These are phyloP conservation scores for Inonotus hispidus DNA, from an alignment of 1,284 basidiomycete species.

Conservation along the genomic window DNA sequence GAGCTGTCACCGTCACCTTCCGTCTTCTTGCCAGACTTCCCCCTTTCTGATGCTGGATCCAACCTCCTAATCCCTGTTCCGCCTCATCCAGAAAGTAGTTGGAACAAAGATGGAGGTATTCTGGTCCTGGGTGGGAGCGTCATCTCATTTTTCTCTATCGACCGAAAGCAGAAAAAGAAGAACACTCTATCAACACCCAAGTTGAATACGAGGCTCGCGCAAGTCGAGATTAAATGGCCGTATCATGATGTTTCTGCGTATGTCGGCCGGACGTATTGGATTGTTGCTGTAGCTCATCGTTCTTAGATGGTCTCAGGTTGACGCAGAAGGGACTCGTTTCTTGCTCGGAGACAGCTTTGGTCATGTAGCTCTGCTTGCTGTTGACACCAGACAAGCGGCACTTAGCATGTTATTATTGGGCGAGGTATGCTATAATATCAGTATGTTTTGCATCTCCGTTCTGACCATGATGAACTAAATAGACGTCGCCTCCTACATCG, in stretches of 20 bases:
- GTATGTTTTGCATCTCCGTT: neutral
- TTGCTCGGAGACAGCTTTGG: conserved; percentile 80
- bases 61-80: conserved; percentile 43
- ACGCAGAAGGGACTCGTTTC: conserved; percentile 41
- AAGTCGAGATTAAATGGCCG: conserved; percentile 53
- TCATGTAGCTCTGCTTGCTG: conserved; percentile 57
- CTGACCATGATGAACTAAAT: neutral
- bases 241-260: conserved; percentile 64
- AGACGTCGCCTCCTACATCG: conserved; percentile 75
- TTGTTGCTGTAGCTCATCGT: conserved; percentile 10
- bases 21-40: conserved; percentile 29
- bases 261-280: conserved; percentile 24
- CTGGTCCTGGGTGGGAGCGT: conserved; percentile 61
- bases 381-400: conserved; percentile 41
- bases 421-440: conserved; percentile 49
- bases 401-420: conserved; percentile 70
- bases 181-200: conserved; percentile 46
- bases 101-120: conserved; percentile 52
- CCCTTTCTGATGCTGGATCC: conserved; percentile 34
- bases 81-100: conserved; percentile 27
- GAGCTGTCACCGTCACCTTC: conserved; percentile 29
- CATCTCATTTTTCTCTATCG: conserved; percentile 49
- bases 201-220: neutral
- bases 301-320: conserved; percentile 46
- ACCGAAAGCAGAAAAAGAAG: conserved; percentile 43